Percentiles rank a stretch among this genome's conserved stretches.
Evolutionary conservation across 2,329 filamentous ascomycete genomes (phyloP).

Genomic region (Arthrinium puccinioides): DNA sequence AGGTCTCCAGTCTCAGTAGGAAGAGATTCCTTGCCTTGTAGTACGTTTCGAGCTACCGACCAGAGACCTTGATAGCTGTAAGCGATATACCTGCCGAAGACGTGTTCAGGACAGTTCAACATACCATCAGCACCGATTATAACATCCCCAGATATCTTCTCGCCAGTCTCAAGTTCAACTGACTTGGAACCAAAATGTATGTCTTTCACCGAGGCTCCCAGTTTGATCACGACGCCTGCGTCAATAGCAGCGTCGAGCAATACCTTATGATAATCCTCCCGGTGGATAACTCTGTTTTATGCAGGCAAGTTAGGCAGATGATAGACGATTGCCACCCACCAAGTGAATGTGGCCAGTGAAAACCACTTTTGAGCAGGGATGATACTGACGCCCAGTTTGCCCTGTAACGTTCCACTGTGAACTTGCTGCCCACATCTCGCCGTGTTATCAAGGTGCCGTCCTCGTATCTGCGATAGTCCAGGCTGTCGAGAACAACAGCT

Average conservation of each 20-base stretch:
- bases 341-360: not conserved
- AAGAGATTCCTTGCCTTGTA: not conserved
- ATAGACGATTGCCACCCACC: too few species aligned
- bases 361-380: too few species aligned
- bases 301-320: too few species aligned
- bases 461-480: not conserved
- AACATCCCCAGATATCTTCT: not conserved
- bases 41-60: not conserved
- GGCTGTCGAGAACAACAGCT: not conserved
- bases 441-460: not conserved
- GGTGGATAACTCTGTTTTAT: not conserved
- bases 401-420: not conserved
- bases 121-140: not conserved
- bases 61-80: not conserved
- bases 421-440: too few species aligned
- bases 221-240: not conserved
- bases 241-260: not conserved
- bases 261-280: not conserved
- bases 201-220: not conserved
- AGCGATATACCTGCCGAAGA: not conserved
- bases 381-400: not conserved
- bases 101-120: not conserved
- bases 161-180: not conserved
- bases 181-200: not conserved
- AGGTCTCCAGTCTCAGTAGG: slow-evolving; percentile 1